A percentile compares a stretch with the other conserved stretches of the same genome.
phyloP scores from a whole-genome alignment of 1,284 basidiomycete genomes.

The Megacollybia platyphylla region DNA sequence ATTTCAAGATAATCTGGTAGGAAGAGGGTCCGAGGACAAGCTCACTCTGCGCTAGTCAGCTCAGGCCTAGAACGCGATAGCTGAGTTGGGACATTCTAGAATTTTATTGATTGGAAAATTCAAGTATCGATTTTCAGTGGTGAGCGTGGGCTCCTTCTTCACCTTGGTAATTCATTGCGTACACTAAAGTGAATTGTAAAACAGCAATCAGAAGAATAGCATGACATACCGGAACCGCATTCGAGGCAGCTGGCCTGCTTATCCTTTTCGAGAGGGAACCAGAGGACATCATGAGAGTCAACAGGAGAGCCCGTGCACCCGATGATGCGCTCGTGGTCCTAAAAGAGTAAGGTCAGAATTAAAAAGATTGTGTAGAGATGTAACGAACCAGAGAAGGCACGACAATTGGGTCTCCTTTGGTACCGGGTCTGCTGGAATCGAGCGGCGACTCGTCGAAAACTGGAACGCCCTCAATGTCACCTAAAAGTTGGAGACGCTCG shows the following conservation, averaged over 20 bases:
- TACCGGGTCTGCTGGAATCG: slow-evolving; percentile 80
- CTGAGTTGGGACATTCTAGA: too few species aligned
- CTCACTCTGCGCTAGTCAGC: too few species aligned
- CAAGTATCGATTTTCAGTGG: neutral
- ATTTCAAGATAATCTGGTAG: too few species aligned
- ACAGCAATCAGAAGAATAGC: slow-evolving; percentile 2
- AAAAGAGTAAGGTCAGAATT: slow-evolving; percentile 5
- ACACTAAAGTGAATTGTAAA: slow-evolving; percentile 24
- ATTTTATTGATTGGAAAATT: neutral
- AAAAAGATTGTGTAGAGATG: slow-evolving; percentile 6
- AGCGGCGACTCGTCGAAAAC: slow-evolving; percentile 88
- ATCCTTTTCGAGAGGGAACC: slow-evolving; percentile 62
- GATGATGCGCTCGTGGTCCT: slow-evolving; percentile 74
- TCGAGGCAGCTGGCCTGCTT: slow-evolving; percentile 76
- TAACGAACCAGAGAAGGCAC: slow-evolving; percentile 77
- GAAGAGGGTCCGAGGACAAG: too few species aligned
- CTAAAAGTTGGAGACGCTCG: slow-evolving; percentile 88
- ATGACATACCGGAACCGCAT: slow-evolving; percentile 71
- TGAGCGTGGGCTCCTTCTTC: neutral
- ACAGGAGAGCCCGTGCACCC: slow-evolving; percentile 89
- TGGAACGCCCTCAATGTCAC: slow-evolving; percentile 79
- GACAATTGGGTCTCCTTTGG: slow-evolving; percentile 77
- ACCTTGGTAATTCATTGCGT: slow-evolving; percentile 42
- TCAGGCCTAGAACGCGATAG: too few species aligned
- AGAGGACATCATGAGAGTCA: slow-evolving; percentile 84